Evolutionary conservation across 805 yeast species (phyloP), one percentile per base, ranked within the genome.

Genomic region (Torulaspora microellipsoides): DNA sequence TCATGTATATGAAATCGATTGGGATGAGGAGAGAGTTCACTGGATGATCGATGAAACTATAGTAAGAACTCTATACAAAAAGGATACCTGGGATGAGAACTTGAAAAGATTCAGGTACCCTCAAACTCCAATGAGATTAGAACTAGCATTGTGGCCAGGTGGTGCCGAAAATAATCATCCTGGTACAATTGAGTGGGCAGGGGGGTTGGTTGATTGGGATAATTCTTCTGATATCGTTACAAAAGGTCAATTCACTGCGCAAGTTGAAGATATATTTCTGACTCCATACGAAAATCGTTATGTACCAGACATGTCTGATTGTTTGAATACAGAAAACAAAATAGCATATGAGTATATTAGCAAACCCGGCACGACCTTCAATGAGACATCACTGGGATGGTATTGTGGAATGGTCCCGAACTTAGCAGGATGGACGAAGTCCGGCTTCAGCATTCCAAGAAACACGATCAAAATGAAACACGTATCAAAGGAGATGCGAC

Each of bases 201-300:
- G 96, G 58, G 98, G 97, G 60, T 67, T 49, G 8, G 78, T 91
- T 43, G 76, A 87, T 68, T 91, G 97, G 97, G 70, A 83, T 12
- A 57, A 54, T 61, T 73, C 90, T 5, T 67, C 73, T 1, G 96
- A 88, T 64, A 78, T 89, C 42, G 49, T 73, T 45, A 68, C 82
- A 46, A 74, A 78, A 36, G 96, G 96, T 7, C 87, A 87, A 68
- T 83, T 78, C 69, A 82, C 77, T 56, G 81, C 85, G 8, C 71
- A 73, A 43, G 63, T 91, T 27, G 69, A 78, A 54, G 68, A 73
- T 15, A 70, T 87, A 31, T 64, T 68, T 1, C 75, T 89, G 31
- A 70, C 73, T 38, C 81, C 95, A 51, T 83, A 83, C 64, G 83
- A 74, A 15, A 59, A 58, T 34, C 37, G 42, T 27, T 51, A 52